These are phyloP conservation scores for Mrakia frigida DNA, from an alignment of 768 basidiomycete species.

Conservation along the genomic window DNA sequence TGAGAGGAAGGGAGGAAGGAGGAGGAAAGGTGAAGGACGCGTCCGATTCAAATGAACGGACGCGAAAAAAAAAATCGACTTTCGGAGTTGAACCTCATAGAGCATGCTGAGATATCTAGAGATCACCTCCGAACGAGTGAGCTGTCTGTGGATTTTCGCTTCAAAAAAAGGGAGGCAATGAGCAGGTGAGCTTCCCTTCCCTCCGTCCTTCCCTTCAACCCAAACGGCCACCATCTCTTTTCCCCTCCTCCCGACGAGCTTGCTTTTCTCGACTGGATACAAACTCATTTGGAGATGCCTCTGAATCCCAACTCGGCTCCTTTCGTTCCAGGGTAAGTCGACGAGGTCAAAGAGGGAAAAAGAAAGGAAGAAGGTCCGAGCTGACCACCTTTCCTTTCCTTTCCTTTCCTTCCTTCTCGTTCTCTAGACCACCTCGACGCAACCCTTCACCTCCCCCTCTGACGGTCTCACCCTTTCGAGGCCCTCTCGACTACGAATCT, in stretches of 20 bases:
- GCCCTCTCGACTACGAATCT: neutral
- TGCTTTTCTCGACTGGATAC: no score
- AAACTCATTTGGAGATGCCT: neutral
- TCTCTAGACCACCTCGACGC: no score
- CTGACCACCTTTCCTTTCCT: neutral
- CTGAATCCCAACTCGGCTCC: slow-evolving; percentile 2
- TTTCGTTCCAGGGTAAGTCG: slow-evolving; percentile 11
- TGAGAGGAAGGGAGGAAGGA: neutral
- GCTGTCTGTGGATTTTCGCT: no score
- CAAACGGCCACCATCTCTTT: slow-evolving; percentile 1
- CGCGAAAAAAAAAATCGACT: no score
- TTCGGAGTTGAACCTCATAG: no score
- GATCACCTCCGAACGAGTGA: no score
- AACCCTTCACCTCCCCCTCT: neutral
- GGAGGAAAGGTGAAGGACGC: neutral
- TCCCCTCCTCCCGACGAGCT: neutral
- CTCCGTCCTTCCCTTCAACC: no score
- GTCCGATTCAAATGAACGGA: no score
- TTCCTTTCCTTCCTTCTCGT: neutral
- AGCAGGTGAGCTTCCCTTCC: neutral
- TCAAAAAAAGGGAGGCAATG: no score
- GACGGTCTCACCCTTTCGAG: neutral
- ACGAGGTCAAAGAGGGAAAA: neutral
- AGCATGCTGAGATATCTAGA: no score
- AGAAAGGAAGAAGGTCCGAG: neutral